phyloP scores from a whole-genome alignment of 192 early-diverging fungal genomes.

The Coemansia sp. region DNA sequence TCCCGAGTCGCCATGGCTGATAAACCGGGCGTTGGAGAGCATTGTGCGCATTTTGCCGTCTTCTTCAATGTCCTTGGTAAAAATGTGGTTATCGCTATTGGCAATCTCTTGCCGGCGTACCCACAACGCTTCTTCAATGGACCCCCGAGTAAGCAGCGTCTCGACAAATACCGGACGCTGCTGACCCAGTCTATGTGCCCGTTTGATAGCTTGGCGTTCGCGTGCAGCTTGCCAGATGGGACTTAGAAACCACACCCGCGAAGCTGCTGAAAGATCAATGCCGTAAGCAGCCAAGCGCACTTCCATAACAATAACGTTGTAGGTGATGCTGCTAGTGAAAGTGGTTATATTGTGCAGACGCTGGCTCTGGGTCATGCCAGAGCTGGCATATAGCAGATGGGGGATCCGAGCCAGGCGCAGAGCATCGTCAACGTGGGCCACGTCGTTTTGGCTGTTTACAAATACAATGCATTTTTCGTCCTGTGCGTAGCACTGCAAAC shows the following conservation, averaged over 20 bases:
- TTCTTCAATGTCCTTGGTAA: conserved; percentile 39
- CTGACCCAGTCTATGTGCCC: conserved; percentile 81
- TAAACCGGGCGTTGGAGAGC: conserved; percentile 38
- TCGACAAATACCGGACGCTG: conserved; percentile 41
- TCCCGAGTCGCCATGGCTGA: conserved; percentile 10
- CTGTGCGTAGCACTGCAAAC: conserved; percentile 15
- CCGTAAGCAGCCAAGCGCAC: conserved; percentile 65
- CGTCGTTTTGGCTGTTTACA: conserved; percentile 29
- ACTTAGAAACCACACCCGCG: conserved; percentile 68
- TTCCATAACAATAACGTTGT: conserved; percentile 50
- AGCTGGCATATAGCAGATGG: conserved; percentile 41
- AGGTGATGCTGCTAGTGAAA: conserved; percentile 39
- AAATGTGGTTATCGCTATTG: conserved; percentile 6
- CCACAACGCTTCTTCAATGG: conserved; percentile 47
- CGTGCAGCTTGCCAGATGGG: conserved; percentile 71
- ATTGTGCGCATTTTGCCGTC: conserved; percentile 48
- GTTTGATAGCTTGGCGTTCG: conserved; percentile 81
- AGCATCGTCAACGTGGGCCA: conserved; percentile 28
- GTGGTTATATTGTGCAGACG: conserved; percentile 49
- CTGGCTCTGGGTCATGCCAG: conserved; percentile 40
- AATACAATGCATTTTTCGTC: conserved; percentile 52
- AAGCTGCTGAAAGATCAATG: conserved; percentile 73
- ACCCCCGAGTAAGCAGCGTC: conserved; percentile 35
- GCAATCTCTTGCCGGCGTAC: conserved; percentile 40
- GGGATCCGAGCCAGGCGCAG: conserved; percentile 34